Base-by-base conservation (phyloP, 2,329 filamentous ascomycete genomes). In the Ceratocystis eucalypticola region DNA sequence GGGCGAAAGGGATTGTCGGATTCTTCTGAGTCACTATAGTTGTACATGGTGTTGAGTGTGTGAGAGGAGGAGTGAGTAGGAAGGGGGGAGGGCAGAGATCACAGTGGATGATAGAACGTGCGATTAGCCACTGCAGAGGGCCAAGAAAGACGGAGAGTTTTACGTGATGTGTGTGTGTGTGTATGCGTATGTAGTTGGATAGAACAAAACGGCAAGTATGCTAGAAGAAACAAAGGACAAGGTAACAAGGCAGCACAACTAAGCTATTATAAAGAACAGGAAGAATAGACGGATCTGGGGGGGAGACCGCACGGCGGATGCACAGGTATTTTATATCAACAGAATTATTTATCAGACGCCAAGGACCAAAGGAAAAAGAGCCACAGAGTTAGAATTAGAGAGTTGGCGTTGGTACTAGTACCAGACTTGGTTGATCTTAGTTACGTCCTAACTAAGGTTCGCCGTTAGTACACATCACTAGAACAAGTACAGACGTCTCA, bases 11-110 rank as follows among this genome's bases (percentile, higher is more conserved):
- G 75, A 68, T 80, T 79, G 69, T 80, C 79, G 33, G 78, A 80
- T 69, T 80, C 78, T 68, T 79, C 79, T 28, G 79, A 80, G 64
- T 78, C 80, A 69, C 79, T 80, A 69, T 80, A 80, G 17, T 79
- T 78, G 71, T 77, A 75, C 76, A 77, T 77, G 6, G 33, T 68
- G 37, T 17, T 59, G 45, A 15, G 7, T 2, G 12, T 1, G 17
- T 28, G 55, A n/a, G 55, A 20, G n/a, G 7, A 17, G 55, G 28
- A n/a, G 25, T 4, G 55, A n/a, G 25, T 4, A 28, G 50, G 25
- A 8, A 5, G 17, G 33, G 5, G 33, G 17, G 41, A 44, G 20
- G 12, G 37, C 22, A 44, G n/a, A 17, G 30, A 15, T 12, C 37
- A 15, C 37, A 12, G 37, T 41, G 37, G 37, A 41, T 41, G 37